These are phyloP conservation scores for Kluyveromyces wickerhamii DNA, from an alignment of 805 yeast genomes.

Conservation along the genomic window DNA sequence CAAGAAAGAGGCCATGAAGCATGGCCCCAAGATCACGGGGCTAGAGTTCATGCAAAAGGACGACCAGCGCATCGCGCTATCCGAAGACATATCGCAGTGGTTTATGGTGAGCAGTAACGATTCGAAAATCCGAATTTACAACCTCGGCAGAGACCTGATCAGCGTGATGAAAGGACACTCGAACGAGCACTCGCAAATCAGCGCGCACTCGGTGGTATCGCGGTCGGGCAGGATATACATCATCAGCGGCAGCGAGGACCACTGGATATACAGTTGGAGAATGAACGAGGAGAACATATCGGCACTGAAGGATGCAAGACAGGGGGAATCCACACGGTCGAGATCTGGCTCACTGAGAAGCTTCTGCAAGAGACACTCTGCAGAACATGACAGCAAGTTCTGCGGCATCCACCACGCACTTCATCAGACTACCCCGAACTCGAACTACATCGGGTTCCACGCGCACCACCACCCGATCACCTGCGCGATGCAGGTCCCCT, in stretches of 20 bases:
- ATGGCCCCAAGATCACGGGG: constrained; percentile 67
- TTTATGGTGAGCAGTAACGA: constrained; percentile 72
- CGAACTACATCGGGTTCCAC: constrained; percentile 61
- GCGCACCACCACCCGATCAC: constrained; percentile 72
- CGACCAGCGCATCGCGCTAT: constrained; percentile 10
- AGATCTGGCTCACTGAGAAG: constrained; percentile 9
- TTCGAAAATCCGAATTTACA: constrained; percentile 63
- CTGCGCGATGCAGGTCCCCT: constrained; percentile 71
- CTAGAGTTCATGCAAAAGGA: constrained; percentile 40
- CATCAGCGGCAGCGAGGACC: constrained; percentile 80
- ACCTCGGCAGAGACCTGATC: constrained; percentile 48
- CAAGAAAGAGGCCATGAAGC: constrained; percentile 19
- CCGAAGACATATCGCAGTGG: constrained; percentile 28
- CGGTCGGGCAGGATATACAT: constrained; percentile 34
- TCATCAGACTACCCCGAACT: constrained; percentile 35
- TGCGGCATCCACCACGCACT: constrained; percentile 9
- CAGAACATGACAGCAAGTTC: constrained; percentile 25
- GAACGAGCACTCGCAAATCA: constrained; percentile 63
- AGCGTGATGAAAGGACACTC: constrained; percentile 66
- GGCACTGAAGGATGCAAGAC: constrained; percentile 16
- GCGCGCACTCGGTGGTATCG: constrained; percentile 35
- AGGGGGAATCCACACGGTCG: constrained; percentile 3
- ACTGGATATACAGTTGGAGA: constrained; percentile 80
- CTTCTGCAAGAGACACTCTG: constrained; percentile 7
- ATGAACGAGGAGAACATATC: constrained; percentile 13